A percentile compares a stretch with the other conserved stretches of the same genome.
These are phyloP conservation scores for Kodamaea laetipori DNA, from an alignment of 805 yeast genomes.

Conservation along the genomic window DNA sequence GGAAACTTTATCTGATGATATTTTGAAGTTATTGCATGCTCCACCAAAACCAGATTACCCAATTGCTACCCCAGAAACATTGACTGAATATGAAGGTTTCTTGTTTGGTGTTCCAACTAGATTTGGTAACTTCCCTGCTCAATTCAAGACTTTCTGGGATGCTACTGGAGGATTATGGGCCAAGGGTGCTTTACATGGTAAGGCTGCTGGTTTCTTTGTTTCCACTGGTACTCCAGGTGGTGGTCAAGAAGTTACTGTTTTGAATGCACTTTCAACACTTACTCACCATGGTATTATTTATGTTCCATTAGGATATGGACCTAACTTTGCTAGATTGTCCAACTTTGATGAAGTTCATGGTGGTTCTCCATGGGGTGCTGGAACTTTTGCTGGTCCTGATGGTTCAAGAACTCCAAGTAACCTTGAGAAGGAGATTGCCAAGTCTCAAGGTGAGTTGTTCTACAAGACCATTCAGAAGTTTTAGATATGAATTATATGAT, in stretches of 20 bases:
- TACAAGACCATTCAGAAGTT: constrained; percentile 31
- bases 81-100: constrained; percentile 73
- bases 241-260: constrained; percentile 75
- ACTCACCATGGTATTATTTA: constrained; percentile 81
- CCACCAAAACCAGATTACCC: constrained; percentile 56
- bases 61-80: constrained; percentile 58
- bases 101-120: constrained; percentile 86
- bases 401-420: constrained; percentile 71
- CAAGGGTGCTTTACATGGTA: constrained; percentile 67
- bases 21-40: constrained; percentile 59
- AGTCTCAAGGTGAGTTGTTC: constrained; percentile 69
- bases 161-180: constrained; percentile 82
- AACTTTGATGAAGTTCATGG: constrained; percentile 71
- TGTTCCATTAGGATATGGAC: constrained; percentile 76
- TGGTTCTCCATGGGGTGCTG: constrained; percentile 87
- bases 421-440: constrained; percentile 64
- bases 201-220: constrained; percentile 71
- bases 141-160: constrained; percentile 76
- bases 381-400: constrained; percentile 73
- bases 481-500: neutral
- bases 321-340: constrained; percentile 54
- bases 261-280: constrained; percentile 62
- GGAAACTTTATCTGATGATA: constrained; percentile 68
- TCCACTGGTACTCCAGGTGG: constrained; percentile 79
- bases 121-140: constrained; percentile 80